Conservation (phyloP, 2,329 filamentous ascomycete genomes). For the Ambrosiella beaveri region DNA sequence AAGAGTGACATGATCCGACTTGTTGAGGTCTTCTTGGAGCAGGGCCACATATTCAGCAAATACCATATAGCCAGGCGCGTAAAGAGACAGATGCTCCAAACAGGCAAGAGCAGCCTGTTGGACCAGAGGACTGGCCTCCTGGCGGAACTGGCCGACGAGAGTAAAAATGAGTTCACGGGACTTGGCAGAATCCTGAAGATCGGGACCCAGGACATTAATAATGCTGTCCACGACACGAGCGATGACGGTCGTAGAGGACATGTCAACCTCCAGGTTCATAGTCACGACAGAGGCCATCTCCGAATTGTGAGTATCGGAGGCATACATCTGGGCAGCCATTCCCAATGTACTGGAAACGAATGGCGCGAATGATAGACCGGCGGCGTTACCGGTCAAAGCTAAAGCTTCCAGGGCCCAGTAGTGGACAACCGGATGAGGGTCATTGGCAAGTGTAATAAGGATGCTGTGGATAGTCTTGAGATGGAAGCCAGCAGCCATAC, state of each 20-base stretch:
- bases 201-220: conserved; percentile 89
- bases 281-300: conserved; percentile 65
- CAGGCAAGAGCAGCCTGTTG: conserved; percentile 66
- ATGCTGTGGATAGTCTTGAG: conserved; percentile 95
- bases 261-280: conserved; percentile 77
- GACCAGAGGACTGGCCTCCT: conserved; percentile 53
- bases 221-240: conserved; percentile 84
- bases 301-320: conserved; percentile 76
- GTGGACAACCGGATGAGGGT: conserved; percentile 87
- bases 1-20: conserved; percentile 48
- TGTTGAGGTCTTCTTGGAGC: conserved; percentile 57
- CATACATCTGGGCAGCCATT: conserved; percentile 85
- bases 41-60: conserved; percentile 69
- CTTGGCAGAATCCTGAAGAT: conserved; percentile 82
- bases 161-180: conserved; percentile 84
- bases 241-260: conserved; percentile 66
- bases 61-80: conserved; percentile 74
- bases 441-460: conserved; percentile 91
- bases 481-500: conserved; percentile 93
- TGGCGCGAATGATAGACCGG: conserved; percentile 76
- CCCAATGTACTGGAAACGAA: conserved; percentile 83
- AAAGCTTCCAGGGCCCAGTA: conserved; percentile 91
- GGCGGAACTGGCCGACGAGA: conserved; percentile 65
- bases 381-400: conserved; percentile 73
- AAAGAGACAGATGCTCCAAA: conserved; percentile 78